Conservation (phyloP, 768 basidiomycete genomes). For the Gymnopilus junonius region DNA sequence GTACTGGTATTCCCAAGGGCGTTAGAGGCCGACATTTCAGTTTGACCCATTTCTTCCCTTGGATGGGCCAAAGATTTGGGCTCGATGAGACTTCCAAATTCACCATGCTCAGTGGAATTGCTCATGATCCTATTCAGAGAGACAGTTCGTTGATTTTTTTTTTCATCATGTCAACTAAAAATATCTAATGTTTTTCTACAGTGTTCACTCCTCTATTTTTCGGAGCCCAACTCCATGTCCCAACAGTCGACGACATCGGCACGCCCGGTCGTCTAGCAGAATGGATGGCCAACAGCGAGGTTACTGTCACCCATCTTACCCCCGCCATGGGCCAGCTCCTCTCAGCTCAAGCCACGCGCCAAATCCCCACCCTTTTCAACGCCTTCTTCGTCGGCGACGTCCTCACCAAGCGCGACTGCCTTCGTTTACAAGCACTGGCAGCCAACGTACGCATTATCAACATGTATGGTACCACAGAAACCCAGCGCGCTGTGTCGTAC, state of each 20-base stretch:
- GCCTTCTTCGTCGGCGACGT: slow-evolving; percentile 99
- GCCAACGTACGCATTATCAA: slow-evolving; percentile 94
- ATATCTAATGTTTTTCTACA: slow-evolving; percentile 32
- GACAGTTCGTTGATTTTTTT: slow-evolving; percentile 73
- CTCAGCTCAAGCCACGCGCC: slow-evolving; percentile 76
- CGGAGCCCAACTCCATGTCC: slow-evolving; percentile 93
- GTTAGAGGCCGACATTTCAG: slow-evolving; percentile 94
- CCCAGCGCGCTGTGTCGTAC: slow-evolving; percentile 98
- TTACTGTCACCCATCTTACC: slow-evolving; percentile 97
- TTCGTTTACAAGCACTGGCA: slow-evolving; percentile 91
- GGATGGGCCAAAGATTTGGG: slow-evolving; percentile 93
- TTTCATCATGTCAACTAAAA: slow-evolving; percentile 2
- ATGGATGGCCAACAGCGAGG: slow-evolving; percentile 94
- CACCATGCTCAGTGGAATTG: slow-evolving; percentile 98
- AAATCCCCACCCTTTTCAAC: slow-evolving; percentile 84
- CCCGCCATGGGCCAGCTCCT: slow-evolving; percentile 99
- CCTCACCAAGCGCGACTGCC: slow-evolving; percentile 96
- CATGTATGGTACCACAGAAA: slow-evolving; percentile 99
- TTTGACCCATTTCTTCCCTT: slow-evolving; percentile 98
- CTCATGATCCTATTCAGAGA: slow-evolving; percentile 98
- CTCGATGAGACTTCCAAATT: slow-evolving; percentile 81
- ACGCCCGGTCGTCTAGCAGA: slow-evolving; percentile 95
- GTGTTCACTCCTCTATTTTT: slow-evolving; percentile 99
- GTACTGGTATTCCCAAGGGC: slow-evolving; percentile 98
- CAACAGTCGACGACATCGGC: slow-evolving; percentile 95